Conservation (phyloP, 257 asterid species). For the Lycium ferocissimum region DNA sequence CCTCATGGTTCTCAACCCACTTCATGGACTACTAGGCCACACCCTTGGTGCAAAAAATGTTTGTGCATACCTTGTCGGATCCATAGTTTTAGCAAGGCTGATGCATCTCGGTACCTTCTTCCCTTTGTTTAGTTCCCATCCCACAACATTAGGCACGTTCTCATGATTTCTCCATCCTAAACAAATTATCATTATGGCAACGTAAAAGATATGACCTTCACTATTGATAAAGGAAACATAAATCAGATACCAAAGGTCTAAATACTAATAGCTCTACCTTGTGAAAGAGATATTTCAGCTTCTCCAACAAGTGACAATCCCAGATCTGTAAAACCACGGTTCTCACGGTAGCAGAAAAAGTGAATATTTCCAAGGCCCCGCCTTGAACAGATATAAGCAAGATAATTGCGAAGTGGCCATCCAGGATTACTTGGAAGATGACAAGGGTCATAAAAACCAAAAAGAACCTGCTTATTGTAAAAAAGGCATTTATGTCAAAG, state of each 20-base stretch:
- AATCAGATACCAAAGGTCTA: conserved; percentile 22
- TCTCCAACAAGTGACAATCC: conserved; percentile 84
- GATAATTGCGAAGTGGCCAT: conserved; percentile 90
- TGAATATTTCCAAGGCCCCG: conserved; percentile 64
- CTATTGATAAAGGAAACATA: conserved; percentile 25
- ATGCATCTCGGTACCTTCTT: conserved; percentile 63
- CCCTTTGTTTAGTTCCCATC: conserved; percentile 84
- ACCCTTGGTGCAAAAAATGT: not conserved
- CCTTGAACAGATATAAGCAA: conserved; percentile 67
- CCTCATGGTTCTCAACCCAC: too few species aligned
- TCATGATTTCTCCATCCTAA: conserved; percentile 59
- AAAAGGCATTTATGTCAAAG: not conserved
- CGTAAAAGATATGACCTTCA: not conserved
- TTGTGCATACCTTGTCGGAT: conserved; percentile 77
- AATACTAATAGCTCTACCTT: conserved; percentile 54
- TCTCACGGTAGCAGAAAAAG: conserved; percentile 85
- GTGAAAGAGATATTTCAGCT: conserved; percentile 63
- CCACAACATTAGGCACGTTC: conserved; percentile 70
- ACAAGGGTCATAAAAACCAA: conserved; percentile 92
- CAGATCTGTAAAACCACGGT: conserved; percentile 85
- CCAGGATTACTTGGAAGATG: conserved; percentile 84
- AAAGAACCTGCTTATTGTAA: conserved; percentile 60
- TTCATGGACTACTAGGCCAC: too few species aligned
- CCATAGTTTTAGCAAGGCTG: conserved; percentile 90
- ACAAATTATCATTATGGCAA: conserved; percentile 15